phyloP scores from a whole-genome alignment of 768 basidiomycete species.

The Lentinula aciculospora region DNA sequence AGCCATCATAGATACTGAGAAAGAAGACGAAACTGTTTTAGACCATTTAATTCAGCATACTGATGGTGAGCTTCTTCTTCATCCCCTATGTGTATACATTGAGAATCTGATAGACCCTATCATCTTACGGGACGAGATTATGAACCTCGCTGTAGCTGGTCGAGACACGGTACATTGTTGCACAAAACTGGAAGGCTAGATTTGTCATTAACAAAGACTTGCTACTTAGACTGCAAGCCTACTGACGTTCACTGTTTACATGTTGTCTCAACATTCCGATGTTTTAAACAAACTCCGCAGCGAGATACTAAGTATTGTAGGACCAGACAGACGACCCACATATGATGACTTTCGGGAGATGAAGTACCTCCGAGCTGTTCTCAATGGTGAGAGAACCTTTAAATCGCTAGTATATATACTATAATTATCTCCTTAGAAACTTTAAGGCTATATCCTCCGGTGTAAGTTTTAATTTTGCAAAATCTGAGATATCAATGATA shows the following conservation, averaged over 20 bases:
- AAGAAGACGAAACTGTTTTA: conserved; percentile 41
- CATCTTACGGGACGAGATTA: conserved; percentile 38
- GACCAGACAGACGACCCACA: conserved; percentile 35
- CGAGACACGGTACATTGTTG: conserved; percentile 32
- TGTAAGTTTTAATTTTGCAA: conserved; percentile 12
- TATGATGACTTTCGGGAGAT: conserved; percentile 52
- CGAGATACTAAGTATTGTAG: conserved; percentile 44
- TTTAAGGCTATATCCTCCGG: conserved; percentile 48
- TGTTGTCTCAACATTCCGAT: conserved; percentile 46
- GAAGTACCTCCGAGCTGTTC: conserved; percentile 53
- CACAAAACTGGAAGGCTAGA: neutral
- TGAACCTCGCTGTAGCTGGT: conserved; percentile 39
- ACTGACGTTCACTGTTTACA: conserved; percentile 50
- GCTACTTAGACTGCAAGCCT: conserved; percentile 37
- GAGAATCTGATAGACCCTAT: conserved; percentile 21
- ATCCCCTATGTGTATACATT: neutral
- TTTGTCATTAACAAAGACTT: neutral
- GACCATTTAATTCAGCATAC: conserved; percentile 52
- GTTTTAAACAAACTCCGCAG: conserved; percentile 39
- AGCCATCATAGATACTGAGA: conserved; percentile 15
- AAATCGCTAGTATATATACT: neutral
- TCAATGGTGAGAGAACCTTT: conserved; percentile 35
- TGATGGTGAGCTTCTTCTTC: conserved; percentile 31
- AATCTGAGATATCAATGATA: neutral
- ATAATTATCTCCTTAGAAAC: conserved; percentile 29